Conservation (phyloP, 1,284 basidiomycete genomes). For the Apiotrichum siamense region DNA sequence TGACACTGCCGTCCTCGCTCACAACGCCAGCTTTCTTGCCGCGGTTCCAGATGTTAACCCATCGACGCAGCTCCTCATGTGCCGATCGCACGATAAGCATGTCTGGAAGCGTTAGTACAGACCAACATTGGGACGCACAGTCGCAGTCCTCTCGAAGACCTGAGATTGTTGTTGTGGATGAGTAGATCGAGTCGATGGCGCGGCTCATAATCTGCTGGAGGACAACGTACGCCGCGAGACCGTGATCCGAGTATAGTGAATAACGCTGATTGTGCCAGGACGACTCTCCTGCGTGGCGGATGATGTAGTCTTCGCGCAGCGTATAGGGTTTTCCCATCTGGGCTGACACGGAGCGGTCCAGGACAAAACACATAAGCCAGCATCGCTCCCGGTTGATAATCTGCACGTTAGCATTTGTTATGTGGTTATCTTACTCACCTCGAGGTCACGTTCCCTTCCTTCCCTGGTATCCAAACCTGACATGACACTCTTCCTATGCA, state of each 20-base stretch:
- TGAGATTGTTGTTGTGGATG: slow-evolving; percentile 69
- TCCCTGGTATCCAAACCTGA: slow-evolving; percentile 66
- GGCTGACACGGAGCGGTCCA: slow-evolving; percentile 84
- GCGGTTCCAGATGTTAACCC: slow-evolving; percentile 25
- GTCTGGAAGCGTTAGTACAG: slow-evolving; percentile 8
- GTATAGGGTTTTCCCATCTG: slow-evolving; percentile 52
- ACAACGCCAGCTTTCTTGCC: not conserved
- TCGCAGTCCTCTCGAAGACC: slow-evolving; percentile 83
- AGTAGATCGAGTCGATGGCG: slow-evolving; percentile 83
- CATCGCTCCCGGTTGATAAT: slow-evolving; percentile 90
- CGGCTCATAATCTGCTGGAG: slow-evolving; percentile 81
- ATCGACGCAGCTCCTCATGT: slow-evolving; percentile 39
- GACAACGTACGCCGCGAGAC: slow-evolving; percentile 51
- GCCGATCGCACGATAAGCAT: slow-evolving; percentile 44
- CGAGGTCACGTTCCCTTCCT: slow-evolving; percentile 47
- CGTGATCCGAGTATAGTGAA: slow-evolving; percentile 57
- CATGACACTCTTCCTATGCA: slow-evolving; percentile 79
- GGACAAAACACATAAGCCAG: slow-evolving; percentile 84
- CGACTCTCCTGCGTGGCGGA: slow-evolving; percentile 74
- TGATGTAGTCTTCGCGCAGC: slow-evolving; percentile 61
- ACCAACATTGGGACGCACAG: slow-evolving; percentile 38
- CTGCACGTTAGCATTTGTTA: slow-evolving; percentile 39
- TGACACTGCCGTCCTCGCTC: not conserved
- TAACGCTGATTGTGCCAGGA: slow-evolving; percentile 55
- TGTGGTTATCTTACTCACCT: slow-evolving; percentile 23